These are phyloP conservation scores for Cyclanthera cordifolia DNA, from an alignment of 306 rosid species.

Conservation along the genomic window DNA sequence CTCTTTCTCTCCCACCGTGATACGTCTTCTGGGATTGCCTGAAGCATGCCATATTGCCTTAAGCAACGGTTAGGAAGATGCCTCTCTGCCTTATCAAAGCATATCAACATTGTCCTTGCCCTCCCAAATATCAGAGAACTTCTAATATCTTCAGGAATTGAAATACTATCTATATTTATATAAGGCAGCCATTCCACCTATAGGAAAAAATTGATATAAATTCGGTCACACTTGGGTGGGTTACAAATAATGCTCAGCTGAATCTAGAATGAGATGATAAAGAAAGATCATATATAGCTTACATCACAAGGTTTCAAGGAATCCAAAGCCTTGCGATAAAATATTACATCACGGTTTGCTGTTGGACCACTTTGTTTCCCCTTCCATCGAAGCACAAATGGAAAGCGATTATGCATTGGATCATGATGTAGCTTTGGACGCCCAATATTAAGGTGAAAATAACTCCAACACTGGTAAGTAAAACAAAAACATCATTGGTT, in stretches of 20 bases:
- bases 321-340: conserved; percentile 92
- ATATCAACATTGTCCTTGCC: conserved; percentile 86
- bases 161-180: conserved; percentile 63
- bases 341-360: conserved; percentile 94
- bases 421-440: conserved; percentile 88
- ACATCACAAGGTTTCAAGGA: conserved; percentile 74
- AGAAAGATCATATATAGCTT: conserved; percentile 23
- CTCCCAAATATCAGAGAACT: conserved; percentile 60
- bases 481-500: background rate
- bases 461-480: conserved; percentile 87
- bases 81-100: conserved; percentile 99
- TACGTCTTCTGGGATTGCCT: conserved; percentile 83
- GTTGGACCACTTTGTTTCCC: conserved; percentile 95
- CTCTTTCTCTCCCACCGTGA: conserved; percentile 98
- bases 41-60: conserved; percentile 80
- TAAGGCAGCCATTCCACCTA: conserved; percentile 99
- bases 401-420: conserved; percentile 64
- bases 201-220: conserved; percentile 24
- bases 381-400: conserved; percentile 94
- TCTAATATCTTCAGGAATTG: conserved; percentile 74
- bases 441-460: conserved; percentile 90
- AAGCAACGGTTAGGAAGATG: conserved; percentile 91
- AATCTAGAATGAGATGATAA: conserved; percentile 9
- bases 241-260: conserved; percentile 1
- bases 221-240: conserved; percentile 14